Evolutionary conservation across 2,329 filamentous ascomycete species (phyloP).

Genomic region (Ophiostoma montium): DNA sequence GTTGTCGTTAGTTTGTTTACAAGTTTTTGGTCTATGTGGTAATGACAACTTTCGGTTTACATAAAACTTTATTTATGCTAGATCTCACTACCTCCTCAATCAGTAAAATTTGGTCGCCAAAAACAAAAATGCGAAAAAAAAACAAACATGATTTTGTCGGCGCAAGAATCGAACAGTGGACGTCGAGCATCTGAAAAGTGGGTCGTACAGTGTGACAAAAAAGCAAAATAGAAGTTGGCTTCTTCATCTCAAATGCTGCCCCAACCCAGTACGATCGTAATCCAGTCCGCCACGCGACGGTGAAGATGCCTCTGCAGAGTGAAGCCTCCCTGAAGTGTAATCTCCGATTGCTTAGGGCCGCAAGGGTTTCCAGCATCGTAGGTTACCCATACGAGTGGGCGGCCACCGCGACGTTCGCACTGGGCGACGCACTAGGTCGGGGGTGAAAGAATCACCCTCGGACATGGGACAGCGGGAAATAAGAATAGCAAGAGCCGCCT

Average conservation of each 20-base stretch:
- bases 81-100: no score
- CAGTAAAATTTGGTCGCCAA: no score
- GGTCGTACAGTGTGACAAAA: conserved; percentile 2
- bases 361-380: conserved; percentile 40
- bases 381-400: conserved; percentile 54
- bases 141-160: not conserved
- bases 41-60: not conserved
- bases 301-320: conserved; percentile 60
- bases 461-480: conserved; percentile 35
- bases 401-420: conserved; percentile 53
- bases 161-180: not conserved
- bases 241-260: conserved; percentile 40
- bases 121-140: not conserved
- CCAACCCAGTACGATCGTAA: conserved; percentile 49
- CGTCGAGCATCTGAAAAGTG: not conserved
- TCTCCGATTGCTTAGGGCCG: conserved; percentile 53
- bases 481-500: conserved; percentile 30
- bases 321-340: conserved; percentile 55
- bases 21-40: not conserved
- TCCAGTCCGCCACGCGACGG: conserved; percentile 58
- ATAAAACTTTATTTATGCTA: not conserved
- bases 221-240: conserved; percentile 26
- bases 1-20: conserved; percentile 17
- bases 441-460: conserved; percentile 27
- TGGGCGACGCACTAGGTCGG: conserved; percentile 39